A percentile compares a stretch with the other conserved stretches of the same genome.
These are phyloP conservation scores for Arthroderma uncinatum DNA, from an alignment of 2,329 filamentous ascomycete genomes.

Conservation along the genomic window DNA sequence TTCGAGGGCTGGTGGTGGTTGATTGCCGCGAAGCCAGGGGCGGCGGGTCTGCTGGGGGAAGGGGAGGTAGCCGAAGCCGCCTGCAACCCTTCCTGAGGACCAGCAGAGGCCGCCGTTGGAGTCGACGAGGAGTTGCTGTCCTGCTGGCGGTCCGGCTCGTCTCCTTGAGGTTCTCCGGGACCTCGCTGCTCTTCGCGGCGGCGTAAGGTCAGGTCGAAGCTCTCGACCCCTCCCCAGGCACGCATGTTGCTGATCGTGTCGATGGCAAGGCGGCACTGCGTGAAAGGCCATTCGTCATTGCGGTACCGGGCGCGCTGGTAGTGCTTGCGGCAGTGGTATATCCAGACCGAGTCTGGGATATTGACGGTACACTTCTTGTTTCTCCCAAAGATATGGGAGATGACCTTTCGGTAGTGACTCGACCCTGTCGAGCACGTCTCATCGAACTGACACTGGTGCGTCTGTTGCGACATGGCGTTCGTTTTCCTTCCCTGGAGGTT, in stretches of 20 bases:
- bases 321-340: constrained; percentile 68
- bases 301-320: constrained; percentile 67
- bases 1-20: neutral
- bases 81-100: neutral
- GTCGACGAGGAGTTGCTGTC: neutral
- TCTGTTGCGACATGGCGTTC: neutral
- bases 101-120: neutral
- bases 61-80: neutral
- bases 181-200: constrained; percentile 44
- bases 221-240: constrained; percentile 48
- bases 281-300: constrained; percentile 45
- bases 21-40: neutral
- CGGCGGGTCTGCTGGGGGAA: neutral
- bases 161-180: neutral
- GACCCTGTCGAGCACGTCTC: constrained; percentile 19
- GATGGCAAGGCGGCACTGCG: constrained; percentile 54
- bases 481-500: neutral
- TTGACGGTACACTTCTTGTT: constrained; percentile 66
- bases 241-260: constrained; percentile 53
- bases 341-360: constrained; percentile 60
- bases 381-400: constrained; percentile 71
- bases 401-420: constrained; percentile 56
- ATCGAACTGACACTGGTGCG: constrained; percentile 15
- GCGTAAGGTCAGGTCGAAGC: constrained; percentile 53
- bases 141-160: neutral